A percentile compares a stretch with the other conserved stretches of the same genome.
Conservation (phyloP, 176 grass and related monocot genomes). For the Dendrocalamus sinicus region DNA sequence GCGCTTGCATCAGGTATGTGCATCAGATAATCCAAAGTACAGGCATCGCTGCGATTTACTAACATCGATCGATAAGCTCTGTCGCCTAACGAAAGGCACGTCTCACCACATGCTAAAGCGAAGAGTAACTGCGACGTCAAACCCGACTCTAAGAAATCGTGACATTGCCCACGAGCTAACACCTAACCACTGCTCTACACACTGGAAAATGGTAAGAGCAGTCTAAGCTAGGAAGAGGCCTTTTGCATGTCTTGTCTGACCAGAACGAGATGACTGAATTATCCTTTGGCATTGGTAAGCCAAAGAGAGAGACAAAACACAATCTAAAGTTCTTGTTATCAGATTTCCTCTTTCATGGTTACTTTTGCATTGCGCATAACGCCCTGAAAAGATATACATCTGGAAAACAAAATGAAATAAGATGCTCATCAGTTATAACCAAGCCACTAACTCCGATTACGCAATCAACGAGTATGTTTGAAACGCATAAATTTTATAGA, state of each 20-base stretch:
- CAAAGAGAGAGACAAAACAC: neutral
- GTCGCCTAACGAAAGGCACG: slow-evolving; percentile 45
- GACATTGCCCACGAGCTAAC: slow-evolving; percentile 32
- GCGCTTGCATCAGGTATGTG: slow-evolving; percentile 21
- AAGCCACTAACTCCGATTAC: neutral
- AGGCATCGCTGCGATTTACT: neutral
- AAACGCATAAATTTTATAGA: neutral
- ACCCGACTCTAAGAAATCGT: slow-evolving; percentile 23
- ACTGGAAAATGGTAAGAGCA: neutral
- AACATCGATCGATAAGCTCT: neutral
- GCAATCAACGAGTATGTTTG: neutral
- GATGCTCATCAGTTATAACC: too few relatives aligned
- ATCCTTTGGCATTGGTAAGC: neutral
- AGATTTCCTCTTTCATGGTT: neutral
- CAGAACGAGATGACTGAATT: neutral
- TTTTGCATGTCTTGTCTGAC: slow-evolving; percentile 19
- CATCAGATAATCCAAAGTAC: slow-evolving; percentile 13
- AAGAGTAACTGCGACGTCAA: slow-evolving; percentile 42
- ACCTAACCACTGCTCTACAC: slow-evolving; percentile 24
- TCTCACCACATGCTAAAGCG: slow-evolving; percentile 26
- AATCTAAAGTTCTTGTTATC: neutral
- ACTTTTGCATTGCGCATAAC: neutral
- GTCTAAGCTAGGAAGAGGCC: neutral
- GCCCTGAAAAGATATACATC: neutral
- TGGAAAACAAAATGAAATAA: neutral